Evolutionary conservation across 306 rosid genomes (phyloP).

Genomic region (Dicorynia guianensis): DNA sequence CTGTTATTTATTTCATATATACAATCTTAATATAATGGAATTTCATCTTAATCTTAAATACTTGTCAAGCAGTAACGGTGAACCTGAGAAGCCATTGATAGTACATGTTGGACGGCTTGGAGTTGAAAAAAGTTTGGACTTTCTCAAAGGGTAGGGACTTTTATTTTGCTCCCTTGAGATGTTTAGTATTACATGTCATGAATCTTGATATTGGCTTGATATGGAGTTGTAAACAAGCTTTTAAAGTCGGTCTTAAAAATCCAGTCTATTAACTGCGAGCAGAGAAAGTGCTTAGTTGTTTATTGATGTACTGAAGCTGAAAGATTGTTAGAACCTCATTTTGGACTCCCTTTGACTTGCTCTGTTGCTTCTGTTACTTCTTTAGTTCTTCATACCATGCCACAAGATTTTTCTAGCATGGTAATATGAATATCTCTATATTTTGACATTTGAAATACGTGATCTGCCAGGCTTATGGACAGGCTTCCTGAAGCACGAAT

Average conservation of each 20-base stretch:
- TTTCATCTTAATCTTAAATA: constrained; percentile 34
- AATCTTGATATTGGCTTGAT: constrained; percentile 20
- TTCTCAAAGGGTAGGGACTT: constrained; percentile 75
- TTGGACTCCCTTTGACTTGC: constrained; percentile 7
- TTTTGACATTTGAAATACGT: constrained; percentile 46
- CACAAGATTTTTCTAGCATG: constrained; percentile 3
- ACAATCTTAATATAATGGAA: constrained; percentile 3
- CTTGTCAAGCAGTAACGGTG: constrained; percentile 71
- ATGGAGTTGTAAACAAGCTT: not conserved
- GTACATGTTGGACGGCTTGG: constrained; percentile 97
- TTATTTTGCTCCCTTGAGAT: not conserved
- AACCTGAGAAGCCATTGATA: constrained; percentile 91
- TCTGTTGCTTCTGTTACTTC: not conserved
- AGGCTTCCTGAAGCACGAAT: constrained; percentile 89
- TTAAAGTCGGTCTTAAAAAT: not conserved
- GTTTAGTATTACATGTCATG: not conserved
- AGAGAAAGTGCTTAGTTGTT: constrained; percentile 8
- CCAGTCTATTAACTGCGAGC: not conserved
- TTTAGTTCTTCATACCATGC: not conserved
- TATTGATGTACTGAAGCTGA: constrained; percentile 22
- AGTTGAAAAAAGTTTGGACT: constrained; percentile 98
- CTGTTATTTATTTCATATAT: constrained; percentile 25
- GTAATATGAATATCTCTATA: constrained; percentile 3
- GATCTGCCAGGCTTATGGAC: constrained; percentile 81
- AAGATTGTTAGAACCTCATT: constrained; percentile 32